Evolutionary conservation across 305 asterid species (phyloP), one percentile per base, ranked within the genome.

Genomic region (Galium porrigens): DNA sequence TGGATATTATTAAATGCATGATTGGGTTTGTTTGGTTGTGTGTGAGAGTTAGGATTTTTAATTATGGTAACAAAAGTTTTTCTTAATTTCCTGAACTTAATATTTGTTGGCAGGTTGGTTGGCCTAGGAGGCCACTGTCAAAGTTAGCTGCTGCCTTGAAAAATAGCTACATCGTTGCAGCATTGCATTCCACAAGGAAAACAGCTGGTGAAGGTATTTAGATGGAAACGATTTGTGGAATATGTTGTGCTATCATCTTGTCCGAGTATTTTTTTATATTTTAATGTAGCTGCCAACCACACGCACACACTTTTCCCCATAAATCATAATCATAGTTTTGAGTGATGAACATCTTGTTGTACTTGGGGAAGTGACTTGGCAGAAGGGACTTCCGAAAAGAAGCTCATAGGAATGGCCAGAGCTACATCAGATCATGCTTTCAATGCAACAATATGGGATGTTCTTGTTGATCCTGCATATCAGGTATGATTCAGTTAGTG

Each of bases 371-470:
- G 94, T 86, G 87, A 78, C 84, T 80, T 90, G 88, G 89, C 94
- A 90, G 97, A 85, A 79, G 85, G 83, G 75, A 82, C 53, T 73
- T 82, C 65, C 71, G 83, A 86, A 78, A 89, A 81, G 86, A 84
- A 73, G 86, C 84, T 94, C 79, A 87, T 94, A 70, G 97, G 95
- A 75, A 94, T 94, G 96, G 99, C 97, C 32, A 88, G 99, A 2
- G 99, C 99, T 72, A 94, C 97, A 59, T 94, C 97, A 60, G 99
- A 94, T 77, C 99, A 94, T 76, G 99, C 85, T 70, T 94, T 94
- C 86, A 94, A 94, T 79, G 99, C 99, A 58, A 94, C 99, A 55
- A 89, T 94, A 52, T 94, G 99, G 99, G 99, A 94, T 82, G 99
- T 94, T 76, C 94, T 94, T 59, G 97, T 94, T 66, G 97, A 94